These are phyloP conservation scores for Citropsis articulata DNA, from an alignment of 345 rosid genomes.

Conservation along the genomic window DNA sequence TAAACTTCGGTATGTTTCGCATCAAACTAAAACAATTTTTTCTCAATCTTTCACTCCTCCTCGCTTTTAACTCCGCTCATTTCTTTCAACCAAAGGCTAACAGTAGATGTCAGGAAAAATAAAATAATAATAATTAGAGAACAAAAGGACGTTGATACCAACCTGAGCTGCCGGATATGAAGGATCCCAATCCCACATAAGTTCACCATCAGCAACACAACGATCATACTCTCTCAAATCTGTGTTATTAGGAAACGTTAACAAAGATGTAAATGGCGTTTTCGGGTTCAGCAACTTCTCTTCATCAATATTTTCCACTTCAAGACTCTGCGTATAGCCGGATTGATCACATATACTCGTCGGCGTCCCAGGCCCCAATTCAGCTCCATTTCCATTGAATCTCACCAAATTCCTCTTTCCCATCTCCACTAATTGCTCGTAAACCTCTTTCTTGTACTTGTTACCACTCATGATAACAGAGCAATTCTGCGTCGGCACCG, in stretches of 20 bases:
- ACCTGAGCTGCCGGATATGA: slow-evolving; percentile 21
- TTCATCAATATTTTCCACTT: slow-evolving; percentile 5
- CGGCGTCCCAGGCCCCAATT: slow-evolving; percentile 10
- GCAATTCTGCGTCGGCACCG: slow-evolving; percentile 7
- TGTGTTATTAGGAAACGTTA: background rate
- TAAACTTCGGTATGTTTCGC: too few relatives aligned
- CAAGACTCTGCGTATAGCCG: background rate
- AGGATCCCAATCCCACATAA: slow-evolving; percentile 20
- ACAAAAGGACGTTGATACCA: background rate
- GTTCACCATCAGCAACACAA: slow-evolving; percentile 11
- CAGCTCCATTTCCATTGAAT: slow-evolving; percentile 7
- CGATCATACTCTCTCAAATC: background rate
- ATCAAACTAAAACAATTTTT: too few relatives aligned
- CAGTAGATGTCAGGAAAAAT: background rate
- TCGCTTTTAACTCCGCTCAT: too few relatives aligned
- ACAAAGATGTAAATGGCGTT: slow-evolving; percentile 18
- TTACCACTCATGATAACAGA: slow-evolving; percentile 7
- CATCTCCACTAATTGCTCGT: slow-evolving; percentile 18
- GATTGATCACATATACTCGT: background rate
- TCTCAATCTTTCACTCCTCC: too few relatives aligned
- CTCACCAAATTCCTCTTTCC: slow-evolving; percentile 2
- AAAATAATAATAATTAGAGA: background rate
- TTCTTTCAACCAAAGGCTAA: background rate
- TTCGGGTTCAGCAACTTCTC: slow-evolving; percentile 10
- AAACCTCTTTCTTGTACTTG: slow-evolving; percentile 11